phyloP scores from a whole-genome alignment of 2,329 filamentous ascomycete species.

The Hymenoscyphus fructigenus region DNA sequence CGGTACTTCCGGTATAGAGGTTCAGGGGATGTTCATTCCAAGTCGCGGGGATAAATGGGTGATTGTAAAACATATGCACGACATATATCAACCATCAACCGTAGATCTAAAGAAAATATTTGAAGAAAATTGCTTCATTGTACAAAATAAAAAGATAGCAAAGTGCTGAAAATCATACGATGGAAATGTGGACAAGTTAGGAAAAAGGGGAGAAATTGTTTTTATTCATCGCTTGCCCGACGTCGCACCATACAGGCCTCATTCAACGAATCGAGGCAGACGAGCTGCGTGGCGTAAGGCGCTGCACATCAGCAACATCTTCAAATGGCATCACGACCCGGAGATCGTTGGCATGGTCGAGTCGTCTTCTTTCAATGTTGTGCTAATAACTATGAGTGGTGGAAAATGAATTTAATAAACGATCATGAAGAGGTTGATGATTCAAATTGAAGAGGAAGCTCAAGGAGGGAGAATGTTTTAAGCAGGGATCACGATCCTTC shows the following conservation, averaged over 20 bases:
- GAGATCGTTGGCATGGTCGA: not conserved
- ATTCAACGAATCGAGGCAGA: not conserved
- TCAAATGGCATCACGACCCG: not conserved
- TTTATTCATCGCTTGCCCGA: not conserved
- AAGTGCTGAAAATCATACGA: not conserved
- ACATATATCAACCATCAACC: not conserved
- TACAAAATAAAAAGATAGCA: not conserved
- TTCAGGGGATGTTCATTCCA: not conserved
- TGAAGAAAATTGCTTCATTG: not conserved
- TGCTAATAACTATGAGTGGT: too few species aligned
- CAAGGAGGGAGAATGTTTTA: too few species aligned
- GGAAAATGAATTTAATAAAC: too few species aligned
- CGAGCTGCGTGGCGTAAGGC: conserved; percentile 2
- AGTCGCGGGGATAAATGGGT: not conserved
- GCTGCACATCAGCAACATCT: not conserved
- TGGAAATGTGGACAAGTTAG: not conserved
- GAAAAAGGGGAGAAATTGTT: not conserved
- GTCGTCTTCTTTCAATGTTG: not conserved
- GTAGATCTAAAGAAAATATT: not conserved
- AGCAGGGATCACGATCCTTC: too few species aligned
- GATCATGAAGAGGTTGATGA: too few species aligned
- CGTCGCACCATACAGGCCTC: not conserved
- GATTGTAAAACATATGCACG: not conserved
- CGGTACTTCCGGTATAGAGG: not conserved
- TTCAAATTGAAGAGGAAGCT: too few species aligned